A percentile compares a stretch with the other conserved stretches of the same genome.
Evolutionary conservation across 2,329 filamentous ascomycete species (phyloP).

Genomic region (Cercospora nicotianae): DNA sequence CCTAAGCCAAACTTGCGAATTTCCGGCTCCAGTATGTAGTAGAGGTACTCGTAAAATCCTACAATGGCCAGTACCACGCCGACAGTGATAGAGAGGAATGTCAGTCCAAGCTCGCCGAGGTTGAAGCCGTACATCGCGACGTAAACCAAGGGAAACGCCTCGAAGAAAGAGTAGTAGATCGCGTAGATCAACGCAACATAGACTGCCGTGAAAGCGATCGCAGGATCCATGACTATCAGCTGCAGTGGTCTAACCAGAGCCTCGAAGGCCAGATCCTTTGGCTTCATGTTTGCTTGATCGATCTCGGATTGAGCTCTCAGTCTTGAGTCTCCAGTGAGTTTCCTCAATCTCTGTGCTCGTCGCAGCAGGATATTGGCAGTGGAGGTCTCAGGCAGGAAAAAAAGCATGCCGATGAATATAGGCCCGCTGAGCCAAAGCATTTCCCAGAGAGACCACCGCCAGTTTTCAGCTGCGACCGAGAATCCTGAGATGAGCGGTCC

Average conservation of each 20-base stretch:
- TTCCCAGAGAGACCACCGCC: conserved; percentile 66
- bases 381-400: conserved; percentile 63
- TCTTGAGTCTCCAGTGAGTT: conserved; percentile 56
- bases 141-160: conserved; percentile 46
- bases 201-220: conserved; percentile 36
- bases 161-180: conserved; percentile 41
- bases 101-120: conserved; percentile 38
- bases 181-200: conserved; percentile 40
- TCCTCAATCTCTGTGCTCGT: conserved; percentile 62
- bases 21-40: conserved; percentile 33
- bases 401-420: conserved; percentile 58
- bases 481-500: conserved; percentile 64
- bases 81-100: conserved; percentile 38
- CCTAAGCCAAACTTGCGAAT: conserved; percentile 28
- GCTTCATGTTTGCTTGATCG: conserved; percentile 57
- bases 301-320: conserved; percentile 66
- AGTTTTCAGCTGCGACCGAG: conserved; percentile 56
- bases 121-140: conserved; percentile 43
- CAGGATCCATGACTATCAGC: conserved; percentile 38
- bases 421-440: conserved; percentile 63
- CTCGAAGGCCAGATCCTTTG: conserved; percentile 52
- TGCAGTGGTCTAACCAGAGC: conserved; percentile 52
- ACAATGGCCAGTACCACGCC: conserved; percentile 33
- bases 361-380: conserved; percentile 60
- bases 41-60: conserved; percentile 32